Base-by-base conservation (phyloP, 768 basidiomycete species). In the Boletus rufocinnamomeus region DNA sequence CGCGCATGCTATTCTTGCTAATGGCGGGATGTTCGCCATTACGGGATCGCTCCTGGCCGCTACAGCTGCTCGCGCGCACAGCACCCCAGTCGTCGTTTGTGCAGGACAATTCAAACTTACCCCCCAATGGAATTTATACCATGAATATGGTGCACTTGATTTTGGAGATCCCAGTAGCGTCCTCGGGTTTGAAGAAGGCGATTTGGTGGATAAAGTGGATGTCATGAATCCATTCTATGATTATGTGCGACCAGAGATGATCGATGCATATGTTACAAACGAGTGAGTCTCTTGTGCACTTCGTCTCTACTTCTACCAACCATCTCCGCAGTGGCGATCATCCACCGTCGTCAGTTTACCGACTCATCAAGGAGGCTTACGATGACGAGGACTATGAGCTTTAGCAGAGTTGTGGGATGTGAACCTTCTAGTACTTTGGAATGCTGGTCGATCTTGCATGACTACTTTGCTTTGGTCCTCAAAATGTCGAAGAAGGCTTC, bases 21-120 rank as follows among this genome's bases (percentile, higher is more conserved):
- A 98, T 68, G 97, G 97, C 16, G 95, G 95, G 16, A 89, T 98
- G 83, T 95, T 96, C 72, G 90, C 92, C 17, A 83, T 91, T 45
- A 83, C 90, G 1, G 95, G 95, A 21, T 89, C 93, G 2, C 81
- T 94, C 19, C 79, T 95, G 44, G 91, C 88, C 2, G 93, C 91
- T 4, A 85, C 89, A 25, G 94, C 95, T 49, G 95, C 95, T 37
- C 85, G 85, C 56, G 89, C 87, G 30, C 94, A 97, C 75, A 86
- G 89, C 66, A 95, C 93, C 21, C 94, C 94, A 0, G 90, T 98
- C 45, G 91, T 96, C 38, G 91, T 97, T 14, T 93, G 92, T 67
- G 89, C 93, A 3, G 97, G 96, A 3, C 95, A 97, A 74, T 99
- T 95, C 78, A 99, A 99, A 71, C 78, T 98, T 63, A 95, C 94